These are phyloP conservation scores for Echeveria elegans DNA, from an alignment of 164 flowering plant species.

Conservation along the genomic window DNA sequence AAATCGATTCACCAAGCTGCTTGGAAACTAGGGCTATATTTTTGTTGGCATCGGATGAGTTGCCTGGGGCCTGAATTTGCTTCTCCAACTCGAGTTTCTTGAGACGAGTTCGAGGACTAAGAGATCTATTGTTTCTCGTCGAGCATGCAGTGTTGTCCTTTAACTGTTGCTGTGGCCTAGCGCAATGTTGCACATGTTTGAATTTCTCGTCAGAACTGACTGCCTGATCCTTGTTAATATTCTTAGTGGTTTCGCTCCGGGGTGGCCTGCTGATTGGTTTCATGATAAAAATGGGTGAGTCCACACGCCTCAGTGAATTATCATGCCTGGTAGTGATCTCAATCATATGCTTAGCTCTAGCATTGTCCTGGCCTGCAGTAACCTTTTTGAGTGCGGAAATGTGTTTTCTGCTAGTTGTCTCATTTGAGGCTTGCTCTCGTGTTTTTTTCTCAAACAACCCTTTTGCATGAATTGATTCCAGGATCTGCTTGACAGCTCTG, in stretches of 20 bases:
- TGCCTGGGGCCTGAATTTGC: constrained; percentile 45
- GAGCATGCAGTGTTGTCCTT: constrained; percentile 35
- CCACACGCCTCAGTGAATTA: no score
- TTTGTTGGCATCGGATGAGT: constrained; percentile 58
- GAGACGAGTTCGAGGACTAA: constrained; percentile 65
- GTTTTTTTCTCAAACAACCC: constrained; percentile 32
- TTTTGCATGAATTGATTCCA: constrained; percentile 60
- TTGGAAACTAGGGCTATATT: constrained; percentile 36
- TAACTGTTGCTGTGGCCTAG: constrained; percentile 30
- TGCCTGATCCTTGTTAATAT: constrained; percentile 20
- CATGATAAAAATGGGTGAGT: constrained; percentile 65
- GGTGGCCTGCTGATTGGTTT: constrained; percentile 47
- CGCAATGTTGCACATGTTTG: constrained; percentile 22
- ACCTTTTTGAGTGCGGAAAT: constrained; percentile 15
- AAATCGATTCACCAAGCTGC: constrained; percentile 40
- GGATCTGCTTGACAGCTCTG: constrained; percentile 61
- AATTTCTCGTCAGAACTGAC: constrained; percentile 30
- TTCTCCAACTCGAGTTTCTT: constrained; percentile 61
- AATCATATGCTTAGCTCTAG: constrained; percentile 12
- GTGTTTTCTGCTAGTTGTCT: constrained; percentile 8
- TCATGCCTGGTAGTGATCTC: no score
- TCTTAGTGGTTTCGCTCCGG: constrained; percentile 28
- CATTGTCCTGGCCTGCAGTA: constrained; percentile 12
- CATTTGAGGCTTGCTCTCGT: constrained; percentile 26
- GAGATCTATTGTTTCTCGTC: constrained; percentile 40